A percentile compares a stretch with the other conserved stretches of the same genome.
These are phyloP conservation scores for Stephanocyclus meneghinianus DNA, from an alignment of 352 stramenopile genomes.

Conservation along the genomic window DNA sequence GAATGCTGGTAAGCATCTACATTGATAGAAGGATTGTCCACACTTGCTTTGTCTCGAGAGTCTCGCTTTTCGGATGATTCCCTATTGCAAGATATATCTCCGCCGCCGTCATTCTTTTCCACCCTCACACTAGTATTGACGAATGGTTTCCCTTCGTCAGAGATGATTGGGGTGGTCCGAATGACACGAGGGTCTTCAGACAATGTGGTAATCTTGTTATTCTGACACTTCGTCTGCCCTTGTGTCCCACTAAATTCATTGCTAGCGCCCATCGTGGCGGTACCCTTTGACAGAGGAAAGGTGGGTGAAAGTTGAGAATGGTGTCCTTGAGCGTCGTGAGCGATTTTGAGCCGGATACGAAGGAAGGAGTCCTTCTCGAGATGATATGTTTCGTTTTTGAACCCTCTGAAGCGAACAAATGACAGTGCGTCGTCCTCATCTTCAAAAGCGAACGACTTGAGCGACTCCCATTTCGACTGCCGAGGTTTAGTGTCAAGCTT, in stretches of 20 bases:
- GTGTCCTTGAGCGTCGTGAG: not conserved
- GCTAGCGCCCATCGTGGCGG: not conserved
- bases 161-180: too few species aligned
- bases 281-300: not conserved
- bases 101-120: too few species aligned
- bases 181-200: too few species aligned
- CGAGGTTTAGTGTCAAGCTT: slow-evolving; percentile 3
- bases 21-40: too few species aligned
- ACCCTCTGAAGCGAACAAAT: slow-evolving; percentile 2
- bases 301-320: not conserved
- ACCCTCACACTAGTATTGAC: too few species aligned
- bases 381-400: slow-evolving; percentile 5
- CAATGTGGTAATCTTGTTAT: not conserved
- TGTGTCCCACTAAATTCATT: not conserved
- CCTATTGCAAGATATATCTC: too few species aligned
- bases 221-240: not conserved
- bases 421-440: slow-evolving; percentile 8
- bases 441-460: slow-evolving; percentile 6
- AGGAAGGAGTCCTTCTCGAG: slow-evolving; percentile 4
- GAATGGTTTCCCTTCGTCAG: too few species aligned
- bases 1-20: too few species aligned
- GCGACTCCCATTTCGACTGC: slow-evolving; percentile 1
- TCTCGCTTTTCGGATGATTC: too few species aligned
- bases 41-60: too few species aligned
- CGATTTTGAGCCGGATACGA: not conserved